Evolutionary conservation across 225 moss, liverwort and hornwort genomes (phyloP).

Genomic region (Antitrichia curtipendula): DNA sequence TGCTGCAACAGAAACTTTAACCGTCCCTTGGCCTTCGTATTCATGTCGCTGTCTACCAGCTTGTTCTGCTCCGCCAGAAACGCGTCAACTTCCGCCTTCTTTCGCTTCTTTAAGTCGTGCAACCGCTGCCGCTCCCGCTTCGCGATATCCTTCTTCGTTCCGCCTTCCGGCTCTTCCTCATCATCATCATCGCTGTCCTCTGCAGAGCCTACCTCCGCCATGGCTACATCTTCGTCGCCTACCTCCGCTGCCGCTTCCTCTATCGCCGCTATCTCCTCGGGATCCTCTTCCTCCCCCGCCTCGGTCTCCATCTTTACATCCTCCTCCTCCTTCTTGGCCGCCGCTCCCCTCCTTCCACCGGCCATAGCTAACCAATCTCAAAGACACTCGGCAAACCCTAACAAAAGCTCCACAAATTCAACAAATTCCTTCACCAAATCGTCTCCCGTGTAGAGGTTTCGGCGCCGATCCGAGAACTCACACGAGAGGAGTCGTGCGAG

Average conservation of each 20-base stretch:
- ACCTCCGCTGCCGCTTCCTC: constrained; percentile 63
- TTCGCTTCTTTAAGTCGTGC: constrained; percentile 90
- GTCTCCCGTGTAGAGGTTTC: background rate
- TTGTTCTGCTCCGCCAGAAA: constrained; percentile 90
- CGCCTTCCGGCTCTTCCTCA: constrained; percentile 21
- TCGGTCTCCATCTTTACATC: constrained; percentile 53
- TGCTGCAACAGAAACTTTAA: constrained; percentile 91
- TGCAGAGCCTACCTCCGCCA: constrained; percentile 38
- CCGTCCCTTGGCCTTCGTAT: constrained; percentile 90
- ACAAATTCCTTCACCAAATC: background rate
- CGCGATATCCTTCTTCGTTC: constrained; percentile 71
- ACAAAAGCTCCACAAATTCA: background rate
- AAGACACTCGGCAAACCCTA: background rate
- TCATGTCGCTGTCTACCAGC: constrained; percentile 96
- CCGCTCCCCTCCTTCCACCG: constrained; percentile 34
- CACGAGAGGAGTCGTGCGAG: background rate
- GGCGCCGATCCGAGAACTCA: background rate
- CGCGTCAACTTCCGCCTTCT: constrained; percentile 81
- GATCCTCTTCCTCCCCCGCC: constrained; percentile 72
- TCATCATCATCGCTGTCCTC: constrained; percentile 53
- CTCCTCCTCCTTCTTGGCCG: constrained; percentile 59
- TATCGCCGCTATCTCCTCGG: constrained; percentile 58
- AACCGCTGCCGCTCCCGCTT: constrained; percentile 82
- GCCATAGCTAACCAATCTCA: constrained; percentile 17
- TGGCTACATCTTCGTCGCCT: constrained; percentile 36